Evolutionary conservation across 1,284 basidiomycete genomes (phyloP), one percentile per base, ranked within the genome.

Genomic region (Acaromyces ingoldii): DNA sequence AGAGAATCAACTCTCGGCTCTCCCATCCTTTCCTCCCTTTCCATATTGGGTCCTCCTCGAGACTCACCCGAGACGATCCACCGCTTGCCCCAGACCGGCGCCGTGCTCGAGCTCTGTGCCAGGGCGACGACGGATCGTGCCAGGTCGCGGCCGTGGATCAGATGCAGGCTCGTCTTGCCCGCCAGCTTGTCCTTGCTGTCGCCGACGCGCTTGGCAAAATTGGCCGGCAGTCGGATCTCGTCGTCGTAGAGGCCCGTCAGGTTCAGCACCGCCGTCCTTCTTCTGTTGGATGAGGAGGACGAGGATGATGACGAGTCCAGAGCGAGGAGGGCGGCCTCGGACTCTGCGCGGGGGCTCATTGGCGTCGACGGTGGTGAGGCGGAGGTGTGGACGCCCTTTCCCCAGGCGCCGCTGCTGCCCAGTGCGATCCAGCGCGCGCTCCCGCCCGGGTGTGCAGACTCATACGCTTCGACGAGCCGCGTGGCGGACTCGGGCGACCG

Each of bases 401-500:
- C 56, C 67, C 67, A 70, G 25, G 63, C 61, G 13, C 67, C 67
- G 0, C 63, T 65, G 49, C 61, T 64, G 21, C 67, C 66, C 21
- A 70, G 60, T 28, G 64, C 61, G 19, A 68, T 58, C 67, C 67
- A 70, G 17, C 58, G 50, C 1, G 59, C 53, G 3, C 37, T 10
- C 9, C 55, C 57, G 34, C 29, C 29, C 10, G 21, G 15, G 29
- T 26, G 28, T 26, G 51, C 37, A 5, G 51, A 19, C 40, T 63
- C 52, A 43, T 68, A 70, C n/a, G 51, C 28, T n/a, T 49, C 33
- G 22, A 68, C 58, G 4, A 70, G 54, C 15, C 57, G 52, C 13
- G 57, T 49, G 2, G 64, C 62, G 22, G 58, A 58, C 11, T 57
- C 45, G 4, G 43, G 37, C 3, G 39, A 29, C 29, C 61, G 63